Base-by-base conservation (phyloP, 2,329 filamentous ascomycete genomes). In the Neofusicoccum parvum region DNA sequence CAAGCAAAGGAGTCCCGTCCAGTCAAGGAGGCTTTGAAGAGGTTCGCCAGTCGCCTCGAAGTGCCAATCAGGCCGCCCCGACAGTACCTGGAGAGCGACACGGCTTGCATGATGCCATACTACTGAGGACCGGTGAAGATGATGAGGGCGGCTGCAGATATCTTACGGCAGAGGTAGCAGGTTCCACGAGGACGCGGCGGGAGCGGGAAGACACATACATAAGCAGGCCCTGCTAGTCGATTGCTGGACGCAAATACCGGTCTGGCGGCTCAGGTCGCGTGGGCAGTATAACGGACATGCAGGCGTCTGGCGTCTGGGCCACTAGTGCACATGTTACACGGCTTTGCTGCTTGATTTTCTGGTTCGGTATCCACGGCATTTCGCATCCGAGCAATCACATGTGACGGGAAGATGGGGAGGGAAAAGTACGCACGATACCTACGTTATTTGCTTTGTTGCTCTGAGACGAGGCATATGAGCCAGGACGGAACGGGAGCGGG, bases 321-420 rank as follows among this genome's bases (percentile, higher is more conserved):
- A 48, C 41, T 60, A 46, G 48, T 27, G 56, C 27, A 48, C 43
- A 36, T 48, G 27, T 48, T 48, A 60, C 56, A 48, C 23, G 54
- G 39, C 23, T 20, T 34, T 32, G 15, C 32, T 36, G 56, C 27
- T 48, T 27, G 43, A 48, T 48, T 48, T 58, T 20, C 56, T 60
- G 43, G 41, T 20, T 37, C 56, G 56, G 56, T 36, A 36, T 34
- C 5, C 20, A 48, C 43, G 56, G 56, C 54, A 60, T 60, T 60
- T 60, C 14, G 43, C 56, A 59, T 36, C 54, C 54, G 41, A 46
- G 41, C 51, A 45, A 59, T 59, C 54, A 59, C 54, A 59, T 59
- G 54, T 59, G 41, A 60, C 12, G 56, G 56, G n/a, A 58, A 58
- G 53, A 58, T 58, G n/a, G 15, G 17, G 20, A 34, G 39, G 17